phyloP scores from a whole-genome alignment of 2,329 filamentous ascomycete species.

The Xylariaceae sp. region DNA sequence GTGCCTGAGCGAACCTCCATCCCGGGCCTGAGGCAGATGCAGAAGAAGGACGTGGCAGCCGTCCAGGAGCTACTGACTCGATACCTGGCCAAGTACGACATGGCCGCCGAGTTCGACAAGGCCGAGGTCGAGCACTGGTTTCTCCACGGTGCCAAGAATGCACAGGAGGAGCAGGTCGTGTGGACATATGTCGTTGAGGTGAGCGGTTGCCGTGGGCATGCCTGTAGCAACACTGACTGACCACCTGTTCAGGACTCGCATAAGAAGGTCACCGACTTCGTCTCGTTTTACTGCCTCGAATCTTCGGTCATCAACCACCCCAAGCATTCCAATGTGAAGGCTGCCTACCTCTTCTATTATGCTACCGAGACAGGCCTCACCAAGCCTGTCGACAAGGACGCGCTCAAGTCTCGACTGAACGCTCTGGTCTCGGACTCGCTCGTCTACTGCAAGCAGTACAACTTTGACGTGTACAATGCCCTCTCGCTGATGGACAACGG shows the following conservation, averaged over 20 bases:
- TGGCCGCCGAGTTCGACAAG: slow-evolving; percentile 72
- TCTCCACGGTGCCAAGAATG: slow-evolving; percentile 56
- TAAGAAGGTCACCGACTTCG: slow-evolving; percentile 87
- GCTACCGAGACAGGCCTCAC: slow-evolving; percentile 72
- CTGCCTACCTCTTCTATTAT: slow-evolving; percentile 97
- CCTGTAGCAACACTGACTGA: slow-evolving; percentile 11
- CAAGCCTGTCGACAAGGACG: slow-evolving; percentile 42
- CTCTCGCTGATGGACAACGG: slow-evolving; percentile 90
- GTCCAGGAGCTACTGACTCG: slow-evolving; percentile 68
- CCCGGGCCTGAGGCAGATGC: slow-evolving; percentile 72
- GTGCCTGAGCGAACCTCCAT: slow-evolving; percentile 68
- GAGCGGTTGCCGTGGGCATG: slow-evolving; percentile 13
- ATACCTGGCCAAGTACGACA: slow-evolving; percentile 73
- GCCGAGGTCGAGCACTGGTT: slow-evolving; percentile 88
- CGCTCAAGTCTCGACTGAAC: slow-evolving; percentile 74
- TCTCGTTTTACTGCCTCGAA: slow-evolving; percentile 93
- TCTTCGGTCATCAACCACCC: slow-evolving; percentile 81
- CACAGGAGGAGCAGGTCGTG: slow-evolving; percentile 68
- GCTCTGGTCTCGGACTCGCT: slow-evolving; percentile 75
- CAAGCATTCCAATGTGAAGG: slow-evolving; percentile 72
- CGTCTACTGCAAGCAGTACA: slow-evolving; percentile 72
- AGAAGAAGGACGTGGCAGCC: slow-evolving; percentile 66
- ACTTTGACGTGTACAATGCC: slow-evolving; percentile 96
- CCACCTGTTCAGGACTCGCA: slow-evolving; percentile 41
- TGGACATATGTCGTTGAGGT: slow-evolving; percentile 91